Conservation (phyloP, 1,139 yeast genomes). For the Casaregolazyma lundiana region DNA sequence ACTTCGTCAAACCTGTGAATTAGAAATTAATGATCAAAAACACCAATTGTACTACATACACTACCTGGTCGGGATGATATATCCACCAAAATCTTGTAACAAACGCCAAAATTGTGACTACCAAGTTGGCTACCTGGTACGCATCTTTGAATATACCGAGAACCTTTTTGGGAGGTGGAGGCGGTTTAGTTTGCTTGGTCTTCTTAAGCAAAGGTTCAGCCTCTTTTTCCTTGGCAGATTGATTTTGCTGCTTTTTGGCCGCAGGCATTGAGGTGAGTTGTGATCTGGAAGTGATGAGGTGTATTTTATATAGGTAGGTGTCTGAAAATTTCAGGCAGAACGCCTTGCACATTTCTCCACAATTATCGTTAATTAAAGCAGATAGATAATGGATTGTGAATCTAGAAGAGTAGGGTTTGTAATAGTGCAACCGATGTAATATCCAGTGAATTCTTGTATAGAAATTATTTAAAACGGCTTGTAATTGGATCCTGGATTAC, state of each 20-base stretch:
- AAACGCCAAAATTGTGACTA: constrained; percentile 63
- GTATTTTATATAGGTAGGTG: neutral
- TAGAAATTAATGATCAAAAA: neutral
- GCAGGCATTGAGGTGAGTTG: neutral
- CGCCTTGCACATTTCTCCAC: too few species aligned
- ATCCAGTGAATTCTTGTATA: too few species aligned
- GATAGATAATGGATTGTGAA: too few species aligned
- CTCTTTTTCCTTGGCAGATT: neutral
- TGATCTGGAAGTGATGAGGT: neutral
- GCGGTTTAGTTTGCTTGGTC: neutral
- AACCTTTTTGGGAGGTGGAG: neutral
- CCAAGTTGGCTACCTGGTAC: constrained; percentile 17
- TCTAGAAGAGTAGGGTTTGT: neutral
- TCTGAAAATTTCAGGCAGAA: neutral
- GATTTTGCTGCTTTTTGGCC: constrained; percentile 1
- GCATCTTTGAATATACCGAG: constrained; percentile 9
- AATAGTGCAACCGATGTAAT: too few species aligned
- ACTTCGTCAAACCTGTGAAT: constrained; percentile 73
- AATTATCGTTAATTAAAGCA: too few species aligned
- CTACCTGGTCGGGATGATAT: constrained; percentile 77
- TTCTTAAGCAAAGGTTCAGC: neutral
- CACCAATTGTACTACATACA: constrained; percentile 27
- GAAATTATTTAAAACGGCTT: too few species aligned
- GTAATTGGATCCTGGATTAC: too few species aligned
- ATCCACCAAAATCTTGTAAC: constrained; percentile 67